phyloP scores from a whole-genome alignment of 768 basidiomycete species.

The Auriculariales sp. region DNA sequence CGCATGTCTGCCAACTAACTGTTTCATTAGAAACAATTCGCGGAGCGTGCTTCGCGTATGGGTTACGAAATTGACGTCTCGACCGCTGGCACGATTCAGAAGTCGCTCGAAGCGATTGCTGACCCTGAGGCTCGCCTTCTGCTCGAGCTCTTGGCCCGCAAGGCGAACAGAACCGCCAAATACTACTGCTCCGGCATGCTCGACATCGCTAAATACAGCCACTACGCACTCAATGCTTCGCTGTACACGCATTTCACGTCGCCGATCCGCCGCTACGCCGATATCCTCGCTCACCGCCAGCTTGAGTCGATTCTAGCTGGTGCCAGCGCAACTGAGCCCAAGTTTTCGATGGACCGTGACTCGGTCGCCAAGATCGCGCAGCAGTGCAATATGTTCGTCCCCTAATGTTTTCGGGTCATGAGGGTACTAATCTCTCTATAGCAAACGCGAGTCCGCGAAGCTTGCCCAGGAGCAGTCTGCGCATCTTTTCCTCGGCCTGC shows the following conservation, averaged over 20 bases:
- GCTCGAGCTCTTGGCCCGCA: constrained; percentile 72
- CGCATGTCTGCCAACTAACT: neutral
- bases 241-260: constrained; percentile 91
- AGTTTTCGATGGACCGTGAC: constrained; percentile 96
- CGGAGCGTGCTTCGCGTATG: constrained; percentile 67
- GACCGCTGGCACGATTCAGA: constrained; percentile 70
- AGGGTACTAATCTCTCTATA: constrained; percentile 15
- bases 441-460: constrained; percentile 80
- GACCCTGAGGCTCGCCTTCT: constrained; percentile 62
- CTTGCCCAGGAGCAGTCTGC: constrained; percentile 94
- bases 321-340: constrained; percentile 52
- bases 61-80: constrained; percentile 73
- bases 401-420: neutral
- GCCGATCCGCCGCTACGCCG: constrained; percentile 86
- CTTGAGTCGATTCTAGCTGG: constrained; percentile 76
- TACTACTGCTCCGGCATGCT: constrained; percentile 99
- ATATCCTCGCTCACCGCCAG: constrained; percentile 91
- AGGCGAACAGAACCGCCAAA: constrained; percentile 89
- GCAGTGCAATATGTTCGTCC: constrained; percentile 84
- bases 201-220: constrained; percentile 94
- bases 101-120: constrained; percentile 58
- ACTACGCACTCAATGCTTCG: constrained; percentile 81
- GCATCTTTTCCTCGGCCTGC: constrained; percentile 87
- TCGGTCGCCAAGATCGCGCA: constrained; percentile 96
- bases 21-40: constrained; percentile 50